Percentiles rank a stretch among this genome's conserved stretches.
Evolutionary conservation across 352 stramenopile genomes (phyloP).

Genomic region (Pythium folliculosum): DNA sequence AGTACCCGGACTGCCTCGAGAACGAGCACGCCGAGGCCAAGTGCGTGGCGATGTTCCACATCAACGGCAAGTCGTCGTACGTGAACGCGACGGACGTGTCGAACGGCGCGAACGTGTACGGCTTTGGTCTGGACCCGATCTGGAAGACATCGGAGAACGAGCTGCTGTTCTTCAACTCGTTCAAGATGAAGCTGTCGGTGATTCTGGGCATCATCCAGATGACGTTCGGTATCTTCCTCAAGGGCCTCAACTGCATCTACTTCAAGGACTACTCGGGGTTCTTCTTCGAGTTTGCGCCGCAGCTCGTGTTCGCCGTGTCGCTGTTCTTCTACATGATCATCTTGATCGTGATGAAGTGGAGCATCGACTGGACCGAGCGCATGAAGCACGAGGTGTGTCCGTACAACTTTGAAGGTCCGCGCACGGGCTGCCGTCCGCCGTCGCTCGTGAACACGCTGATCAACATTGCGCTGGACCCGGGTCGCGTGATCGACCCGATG

Average conservation of each 20-base stretch:
- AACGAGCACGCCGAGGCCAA: constrained; percentile 50
- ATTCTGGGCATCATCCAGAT: constrained; percentile 99
- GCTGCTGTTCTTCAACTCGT: constrained; percentile 99
- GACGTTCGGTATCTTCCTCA: constrained; percentile 96
- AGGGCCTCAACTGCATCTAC: constrained; percentile 96
- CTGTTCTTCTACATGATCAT: constrained; percentile 99
- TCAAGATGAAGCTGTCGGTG: constrained; percentile 99
- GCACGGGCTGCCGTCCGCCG: constrained; percentile 95
- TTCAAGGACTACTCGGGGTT: constrained; percentile 96
- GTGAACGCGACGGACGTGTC: constrained; percentile 85
- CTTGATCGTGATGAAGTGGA: constrained; percentile 99
- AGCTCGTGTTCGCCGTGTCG: constrained; percentile 94
- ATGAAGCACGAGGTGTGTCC: constrained; percentile 93
- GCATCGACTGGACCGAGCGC: constrained; percentile 96
- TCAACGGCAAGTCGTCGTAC: constrained; percentile 71
- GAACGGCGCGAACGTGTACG: constrained; percentile 91
- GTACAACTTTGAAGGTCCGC: constrained; percentile 92
- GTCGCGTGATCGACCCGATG: constrained; percentile 94
- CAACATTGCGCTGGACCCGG: constrained; percentile 97
- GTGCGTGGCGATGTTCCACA: constrained; percentile 72
- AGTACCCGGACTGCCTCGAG: constrained; percentile 83
- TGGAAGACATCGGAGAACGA: constrained; percentile 98
- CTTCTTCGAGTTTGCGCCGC: constrained; percentile 97
- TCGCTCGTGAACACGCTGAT: constrained; percentile 99
- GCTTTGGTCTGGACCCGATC: constrained; percentile 97